Base-by-base conservation (phyloP, 2,329 filamentous ascomycete species). In the Orbilia blumenaviensis region DNA sequence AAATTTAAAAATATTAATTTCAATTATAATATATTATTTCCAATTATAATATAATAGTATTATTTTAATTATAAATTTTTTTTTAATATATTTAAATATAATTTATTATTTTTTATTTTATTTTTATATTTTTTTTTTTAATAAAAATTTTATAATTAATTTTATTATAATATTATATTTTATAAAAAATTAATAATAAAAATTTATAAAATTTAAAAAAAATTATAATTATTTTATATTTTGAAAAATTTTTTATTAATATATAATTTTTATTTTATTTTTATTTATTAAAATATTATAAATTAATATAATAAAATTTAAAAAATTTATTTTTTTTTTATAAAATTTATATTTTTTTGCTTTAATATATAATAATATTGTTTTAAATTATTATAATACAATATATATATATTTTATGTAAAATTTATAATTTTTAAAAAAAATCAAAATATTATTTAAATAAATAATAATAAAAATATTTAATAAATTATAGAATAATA, bases 351-450 rank as follows among this genome's bases (percentile, higher is more conserved):
- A 58, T 36, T 34, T 58, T 38, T 58, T 36, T 3, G 18, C 16
- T 36, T 58, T 36, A 16, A 58, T 36, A 36, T 6, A 58, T 36
- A 34, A 36, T 5, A 9, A 3, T 18, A 38, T 18, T 18, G 36
- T 58, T 58, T 36, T 58, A 25, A 58, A 36, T 36, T 48, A 8
- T 58, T 58, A 25, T 58, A 58, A 36, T 18, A 58, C 34, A 36
- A 36, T 32, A 36, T 58, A 32, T 2, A 58, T 58, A 36, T 58
- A 36, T 58, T 16, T 56, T 18, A 56, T 56, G 32, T 44, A 21
- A 6, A 18, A 18, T 8, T 21, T 8, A 4, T 21, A 4, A 12
- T 2, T 48, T 48, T 48, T 48, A 21, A 48, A 48, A 48, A 36
- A 38, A 38, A 38, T 36, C 38, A 36, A 18, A 5, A 58, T 25